These are phyloP conservation scores for Tetrapisispora namnaoensis DNA, from an alignment of 805 yeast genomes.

Conservation along the genomic window DNA sequence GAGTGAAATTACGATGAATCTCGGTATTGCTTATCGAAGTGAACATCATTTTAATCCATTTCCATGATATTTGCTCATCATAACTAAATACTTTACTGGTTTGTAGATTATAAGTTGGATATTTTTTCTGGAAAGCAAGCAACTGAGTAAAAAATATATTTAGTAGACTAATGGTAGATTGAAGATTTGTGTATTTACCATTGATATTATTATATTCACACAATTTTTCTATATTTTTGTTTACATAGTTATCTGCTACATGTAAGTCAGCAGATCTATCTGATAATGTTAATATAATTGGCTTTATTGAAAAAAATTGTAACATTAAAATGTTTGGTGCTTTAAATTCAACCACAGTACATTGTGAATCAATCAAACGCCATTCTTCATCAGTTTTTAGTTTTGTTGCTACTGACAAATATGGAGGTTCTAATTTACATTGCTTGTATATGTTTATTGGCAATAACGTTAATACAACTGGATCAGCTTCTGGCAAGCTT, in stretches of 20 bases:
- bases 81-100: neutral
- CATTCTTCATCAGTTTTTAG: slow-evolving; percentile 1
- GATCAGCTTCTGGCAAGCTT: slow-evolving; percentile 12
- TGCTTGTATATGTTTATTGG: neutral
- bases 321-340: slow-evolving; percentile 63
- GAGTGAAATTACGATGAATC: neutral
- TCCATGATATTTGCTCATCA: neutral
- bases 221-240: slow-evolving; percentile 3
- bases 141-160: slow-evolving; percentile 18
- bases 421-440: slow-evolving; percentile 8
- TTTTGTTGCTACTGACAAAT: slow-evolving; percentile 7
- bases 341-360: slow-evolving; percentile 43
- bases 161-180: slow-evolving; percentile 13
- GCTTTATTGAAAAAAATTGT: slow-evolving; percentile 70
- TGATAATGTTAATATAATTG: slow-evolving; percentile 51
- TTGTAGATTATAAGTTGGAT: slow-evolving; percentile 4
- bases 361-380: slow-evolving; percentile 7
- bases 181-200: slow-evolving; percentile 7
- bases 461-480: slow-evolving; percentile 16
- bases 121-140: slow-evolving; percentile 10
- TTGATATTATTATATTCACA: slow-evolving; percentile 9
- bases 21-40: neutral
- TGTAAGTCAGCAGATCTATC: slow-evolving; percentile 18
- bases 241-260: slow-evolving; percentile 10
- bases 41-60: neutral